Evolutionary conservation across 495 filamentous ascomycete species (phyloP).

Genomic region (Aspergillus sclerotioniger): DNA sequence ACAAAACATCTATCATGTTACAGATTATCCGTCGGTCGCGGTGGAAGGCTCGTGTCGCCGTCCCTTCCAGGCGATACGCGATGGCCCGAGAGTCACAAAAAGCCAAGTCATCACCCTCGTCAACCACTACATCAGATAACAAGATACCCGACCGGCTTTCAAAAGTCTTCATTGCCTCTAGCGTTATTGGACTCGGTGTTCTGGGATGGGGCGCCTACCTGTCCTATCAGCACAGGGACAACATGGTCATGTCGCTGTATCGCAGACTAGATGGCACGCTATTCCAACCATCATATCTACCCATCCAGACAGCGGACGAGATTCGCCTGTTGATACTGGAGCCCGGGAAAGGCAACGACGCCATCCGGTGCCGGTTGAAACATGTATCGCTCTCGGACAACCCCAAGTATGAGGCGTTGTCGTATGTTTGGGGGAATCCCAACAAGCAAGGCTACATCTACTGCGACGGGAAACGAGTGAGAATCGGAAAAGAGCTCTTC

Average conservation of each 20-base stretch:
- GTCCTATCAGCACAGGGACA: not conserved
- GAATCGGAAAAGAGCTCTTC: not conserved
- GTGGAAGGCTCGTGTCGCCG: not conserved
- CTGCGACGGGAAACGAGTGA: not conserved
- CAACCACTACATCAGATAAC: not conserved
- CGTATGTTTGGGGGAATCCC: slow-evolving; percentile 3
- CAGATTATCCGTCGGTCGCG: not conserved
- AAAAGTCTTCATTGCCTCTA: not conserved
- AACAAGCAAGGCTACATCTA: not conserved
- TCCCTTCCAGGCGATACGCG: not conserved
- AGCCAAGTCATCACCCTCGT: not conserved
- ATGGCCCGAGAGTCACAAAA: not conserved
- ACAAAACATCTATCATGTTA: not conserved
- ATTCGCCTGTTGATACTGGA: slow-evolving; percentile 6
- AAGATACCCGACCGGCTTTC: not conserved
- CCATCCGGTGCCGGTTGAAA: not conserved
- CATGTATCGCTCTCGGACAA: not conserved
- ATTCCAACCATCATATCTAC: not conserved
- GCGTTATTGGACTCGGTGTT: slow-evolving; percentile 1
- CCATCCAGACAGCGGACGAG: not conserved
- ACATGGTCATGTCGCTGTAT: not conserved
- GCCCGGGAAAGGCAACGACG: not conserved
- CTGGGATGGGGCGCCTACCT: not conserved
- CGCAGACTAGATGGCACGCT: not conserved
- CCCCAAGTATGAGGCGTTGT: slow-evolving; percentile 1